These are phyloP conservation scores for Cucurbita pepo DNA, from an alignment of 306 rosid genomes.

Conservation along the genomic window DNA sequence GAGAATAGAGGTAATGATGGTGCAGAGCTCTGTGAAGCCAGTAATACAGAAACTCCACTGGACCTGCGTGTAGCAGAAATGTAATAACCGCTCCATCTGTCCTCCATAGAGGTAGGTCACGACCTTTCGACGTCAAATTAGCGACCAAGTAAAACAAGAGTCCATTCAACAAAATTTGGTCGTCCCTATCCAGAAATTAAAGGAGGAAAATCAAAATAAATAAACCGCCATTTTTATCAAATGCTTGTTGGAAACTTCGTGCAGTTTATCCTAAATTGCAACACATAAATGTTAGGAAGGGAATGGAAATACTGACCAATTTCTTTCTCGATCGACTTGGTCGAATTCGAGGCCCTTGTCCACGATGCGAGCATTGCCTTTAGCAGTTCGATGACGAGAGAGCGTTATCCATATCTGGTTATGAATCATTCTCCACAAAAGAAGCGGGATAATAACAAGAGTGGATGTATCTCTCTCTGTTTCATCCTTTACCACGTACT, in stretches of 20 bases:
- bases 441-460: constrained; percentile 9
- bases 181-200: constrained; percentile 20
- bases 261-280: not conserved
- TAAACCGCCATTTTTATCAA: not conserved
- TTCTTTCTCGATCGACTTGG: constrained; percentile 21
- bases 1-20: constrained; percentile 33
- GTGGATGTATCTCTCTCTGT: not conserved
- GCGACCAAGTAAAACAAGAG: not conserved
- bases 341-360: constrained; percentile 24
- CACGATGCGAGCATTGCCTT: constrained; percentile 14
- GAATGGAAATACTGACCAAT: constrained; percentile 11
- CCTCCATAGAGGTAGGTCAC: constrained; percentile 14
- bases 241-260: not conserved
- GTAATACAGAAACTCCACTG: constrained; percentile 29
- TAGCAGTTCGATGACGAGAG: constrained; percentile 15
- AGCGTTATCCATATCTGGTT: constrained; percentile 21
- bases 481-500: constrained; percentile 1
- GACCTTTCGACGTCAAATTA: not conserved
- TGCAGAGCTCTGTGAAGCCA: constrained; percentile 47
- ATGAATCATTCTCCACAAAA: constrained; percentile 16
- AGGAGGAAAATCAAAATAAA: not conserved
- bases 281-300: not conserved
- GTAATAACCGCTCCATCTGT: constrained; percentile 15
- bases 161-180: constrained; percentile 23
- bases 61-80: constrained; percentile 20